These are phyloP conservation scores for Fusarium verticillioides DNA, from an alignment of 2,329 filamentous ascomycete genomes.

Conservation along the genomic window DNA sequence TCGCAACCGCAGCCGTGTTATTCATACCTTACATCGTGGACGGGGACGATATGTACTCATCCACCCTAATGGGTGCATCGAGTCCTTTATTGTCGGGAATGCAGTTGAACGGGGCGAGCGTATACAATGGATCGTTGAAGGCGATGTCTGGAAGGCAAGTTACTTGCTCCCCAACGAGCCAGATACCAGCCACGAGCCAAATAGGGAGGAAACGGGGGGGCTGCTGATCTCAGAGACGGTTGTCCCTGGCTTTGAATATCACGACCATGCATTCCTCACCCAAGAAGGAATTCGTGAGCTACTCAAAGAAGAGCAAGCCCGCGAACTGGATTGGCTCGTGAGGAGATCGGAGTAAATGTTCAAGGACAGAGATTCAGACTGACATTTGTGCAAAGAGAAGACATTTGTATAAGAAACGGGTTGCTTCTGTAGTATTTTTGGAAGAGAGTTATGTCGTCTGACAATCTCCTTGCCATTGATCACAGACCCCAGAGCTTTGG, in stretches of 20 bases:
- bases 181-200: conserved; percentile 39
- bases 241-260: conserved; percentile 74
- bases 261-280: conserved; percentile 74
- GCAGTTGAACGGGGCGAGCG: conserved; percentile 68
- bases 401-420: not conserved
- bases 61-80: conserved; percentile 67
- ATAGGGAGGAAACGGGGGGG: conserved; percentile 55
- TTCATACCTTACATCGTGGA: conserved; percentile 73
- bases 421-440: not conserved
- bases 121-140: conserved; percentile 76
- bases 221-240: conserved; percentile 76
- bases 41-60: conserved; percentile 73
- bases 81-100: conserved; percentile 71
- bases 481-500: not conserved
- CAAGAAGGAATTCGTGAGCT: conserved; percentile 61
- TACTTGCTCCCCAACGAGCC: conserved; percentile 58
- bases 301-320: conserved; percentile 60
- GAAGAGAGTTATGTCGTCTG: not conserved
- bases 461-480: not conserved
- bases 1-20: conserved; percentile 68
- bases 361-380: not conserved
- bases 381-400: not conserved
- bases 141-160: conserved; percentile 73
- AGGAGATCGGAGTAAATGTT: conserved; percentile 33
- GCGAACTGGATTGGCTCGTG: conserved; percentile 60